Base-by-base conservation (phyloP, 2,329 filamentous ascomycete genomes). In the Amesomyces nigricolor region DNA sequence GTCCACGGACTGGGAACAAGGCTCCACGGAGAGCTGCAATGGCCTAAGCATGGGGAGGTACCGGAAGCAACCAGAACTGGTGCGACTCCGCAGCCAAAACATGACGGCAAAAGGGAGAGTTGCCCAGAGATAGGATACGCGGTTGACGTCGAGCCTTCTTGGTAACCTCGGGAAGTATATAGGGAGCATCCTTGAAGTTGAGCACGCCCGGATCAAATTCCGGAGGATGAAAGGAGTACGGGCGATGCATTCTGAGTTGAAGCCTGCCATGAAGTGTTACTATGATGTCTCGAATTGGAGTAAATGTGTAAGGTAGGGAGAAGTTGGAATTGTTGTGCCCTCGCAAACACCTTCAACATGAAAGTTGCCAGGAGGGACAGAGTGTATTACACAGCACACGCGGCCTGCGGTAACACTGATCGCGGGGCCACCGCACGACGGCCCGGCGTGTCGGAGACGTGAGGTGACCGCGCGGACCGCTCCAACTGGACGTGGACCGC, bases 351-450 rank as follows among this genome's bases (percentile, higher is more conserved):
- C 22, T 26, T 26, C 22, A 26, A 26, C 22, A 2, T 26, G 6
- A 26, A 26, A 26, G 22, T 26, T 26, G 22, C 4, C 22, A 26
- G 22, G 22, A 26, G 22, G 22, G 5, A 26, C 22, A 26, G 22
- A 26, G 22, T 26, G 22, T 26, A 26, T 26, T 26, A 26, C 22
- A 26, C 22, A 26, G 22, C 22, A 56, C 54, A 48, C 53, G 53
- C 48, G 48, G 54, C 54, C 54, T 38, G 30, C 37, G 51, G 48
- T 42, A 47, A 55, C 38, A 26, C 29, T 39, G 44, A 13, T 11
- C 47, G 26, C 22, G 13, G 10, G 17, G 14, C 11, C 10, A 14
- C 47, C 47, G 46, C 38, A 42, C 11, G 9, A 35, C 4, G 32
- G 11, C 32, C 32, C 7, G 9, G 8, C 11, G 32, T 35, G 32